Evolutionary conservation across 73 alveolate species (phyloP).

Genomic region (Urostyla sp.): DNA sequence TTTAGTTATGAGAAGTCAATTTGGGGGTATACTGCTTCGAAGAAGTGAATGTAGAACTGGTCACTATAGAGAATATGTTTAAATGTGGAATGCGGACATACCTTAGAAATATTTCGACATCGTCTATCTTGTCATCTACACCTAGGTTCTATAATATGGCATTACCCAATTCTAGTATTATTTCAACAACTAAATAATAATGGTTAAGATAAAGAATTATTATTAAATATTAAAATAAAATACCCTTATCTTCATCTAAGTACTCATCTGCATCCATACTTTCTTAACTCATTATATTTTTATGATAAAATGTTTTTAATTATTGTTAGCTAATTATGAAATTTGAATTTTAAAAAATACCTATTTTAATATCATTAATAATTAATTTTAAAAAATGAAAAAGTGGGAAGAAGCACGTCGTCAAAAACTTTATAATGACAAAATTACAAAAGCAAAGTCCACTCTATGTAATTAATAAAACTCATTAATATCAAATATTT

Average conservation of each 20-base stretch:
- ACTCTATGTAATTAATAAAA: conserved; percentile 11
- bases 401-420: conserved; percentile 47
- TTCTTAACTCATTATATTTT: too few species aligned
- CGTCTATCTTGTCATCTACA: conserved; percentile 60
- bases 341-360: too few species aligned
- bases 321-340: not conserved
- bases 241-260: too few species aligned
- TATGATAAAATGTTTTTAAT: too few species aligned
- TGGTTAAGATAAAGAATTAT: too few species aligned
- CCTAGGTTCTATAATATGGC: conserved; percentile 46
- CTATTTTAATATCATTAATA: not conserved
- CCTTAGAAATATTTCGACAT: conserved; percentile 56
- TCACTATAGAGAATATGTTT: conserved; percentile 25
- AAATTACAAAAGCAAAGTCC: conserved; percentile 34
- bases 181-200: conserved; percentile 45
- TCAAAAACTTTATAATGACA: not conserved
- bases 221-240: too few species aligned
- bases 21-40: conserved; percentile 49
- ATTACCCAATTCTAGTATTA: conserved; percentile 43
- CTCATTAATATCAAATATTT: not conserved
- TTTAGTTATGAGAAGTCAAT: conserved; percentile 40
- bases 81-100: not conserved
- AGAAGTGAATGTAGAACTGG: conserved; percentile 58
- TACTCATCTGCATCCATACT: too few species aligned
- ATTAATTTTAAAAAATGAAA: conserved; percentile 17